phyloP scores from a whole-genome alignment of 768 basidiomycete genomes.

The Trametes coccinea region DNA sequence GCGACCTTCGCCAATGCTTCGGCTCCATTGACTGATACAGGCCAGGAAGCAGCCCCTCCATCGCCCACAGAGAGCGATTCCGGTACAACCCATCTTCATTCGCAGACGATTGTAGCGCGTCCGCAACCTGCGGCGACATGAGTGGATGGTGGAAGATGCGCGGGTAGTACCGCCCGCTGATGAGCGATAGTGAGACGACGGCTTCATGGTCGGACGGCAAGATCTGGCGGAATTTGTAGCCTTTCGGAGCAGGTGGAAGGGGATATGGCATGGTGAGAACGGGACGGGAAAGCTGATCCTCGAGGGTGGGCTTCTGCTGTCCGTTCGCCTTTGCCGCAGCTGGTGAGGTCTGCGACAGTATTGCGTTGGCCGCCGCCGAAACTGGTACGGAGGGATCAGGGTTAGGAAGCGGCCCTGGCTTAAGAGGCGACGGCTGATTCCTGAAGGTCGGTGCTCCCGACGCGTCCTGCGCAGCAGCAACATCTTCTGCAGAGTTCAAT shows the following conservation, averaged over 20 bases:
- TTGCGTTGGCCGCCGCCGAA: slow-evolving; percentile 19
- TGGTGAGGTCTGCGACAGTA: slow-evolving; percentile 15
- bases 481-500: too few relatives aligned
- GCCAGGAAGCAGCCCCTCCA: slow-evolving; percentile 71
- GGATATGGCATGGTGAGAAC: slow-evolving; percentile 36
- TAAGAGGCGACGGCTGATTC: slow-evolving; percentile 35
- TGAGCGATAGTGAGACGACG: slow-evolving; percentile 64
- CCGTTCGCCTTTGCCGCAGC: background rate
- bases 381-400: slow-evolving; percentile 30
- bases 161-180: slow-evolving; percentile 84
- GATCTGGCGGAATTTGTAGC: slow-evolving; percentile 71
- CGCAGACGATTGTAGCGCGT: slow-evolving; percentile 38
- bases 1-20: slow-evolving; percentile 50
- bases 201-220: slow-evolving; percentile 61
- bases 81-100: slow-evolving; percentile 38
- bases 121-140: slow-evolving; percentile 42
- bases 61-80: slow-evolving; percentile 60
- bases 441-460: slow-evolving; percentile 28
- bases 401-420: slow-evolving; percentile 35
- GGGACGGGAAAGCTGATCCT: slow-evolving; percentile 39
- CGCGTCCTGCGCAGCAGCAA: background rate
- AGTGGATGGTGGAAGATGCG: slow-evolving; percentile 65
- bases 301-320: background rate
- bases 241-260: slow-evolving; percentile 65
- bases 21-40: slow-evolving; percentile 72